Conservation (phyloP, 2,329 filamentous ascomycete species). For the Aspergillus costaricaensis region DNA sequence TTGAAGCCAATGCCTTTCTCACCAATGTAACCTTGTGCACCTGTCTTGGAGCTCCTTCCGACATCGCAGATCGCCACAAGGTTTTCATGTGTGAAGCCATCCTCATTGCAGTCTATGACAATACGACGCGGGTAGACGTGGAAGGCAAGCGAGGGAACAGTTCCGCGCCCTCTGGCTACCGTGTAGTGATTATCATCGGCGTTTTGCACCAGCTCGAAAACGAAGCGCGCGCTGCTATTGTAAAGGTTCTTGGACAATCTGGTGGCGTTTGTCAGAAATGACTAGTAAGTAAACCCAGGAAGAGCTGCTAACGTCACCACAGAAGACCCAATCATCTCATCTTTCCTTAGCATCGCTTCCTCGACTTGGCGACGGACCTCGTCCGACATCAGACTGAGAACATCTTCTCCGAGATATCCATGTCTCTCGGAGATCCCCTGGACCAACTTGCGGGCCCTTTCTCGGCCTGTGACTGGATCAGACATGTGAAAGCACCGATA, state of each 20-base stretch:
- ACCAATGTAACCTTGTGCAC: constrained; percentile 31
- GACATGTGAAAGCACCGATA: neutral
- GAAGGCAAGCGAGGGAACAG: constrained; percentile 27
- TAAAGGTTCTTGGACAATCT: constrained; percentile 25
- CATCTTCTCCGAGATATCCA: constrained; percentile 11
- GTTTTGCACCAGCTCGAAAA: constrained; percentile 45
- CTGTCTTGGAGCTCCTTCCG: constrained; percentile 39
- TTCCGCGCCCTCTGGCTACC: constrained; percentile 4
- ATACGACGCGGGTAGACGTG: constrained; percentile 31
- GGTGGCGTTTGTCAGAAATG: neutral
- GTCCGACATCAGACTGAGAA: neutral
- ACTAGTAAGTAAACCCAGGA: too few species aligned
- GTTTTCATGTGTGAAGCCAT: constrained; percentile 44
- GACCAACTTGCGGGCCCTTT: constrained; percentile 11
- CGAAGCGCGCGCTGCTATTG: constrained; percentile 26
- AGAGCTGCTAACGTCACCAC: constrained; percentile 10
- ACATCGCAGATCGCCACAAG: constrained; percentile 42
- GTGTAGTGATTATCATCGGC: constrained; percentile 45
- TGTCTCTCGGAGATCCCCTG: constrained; percentile 7
- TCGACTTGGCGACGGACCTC: constrained; percentile 10
- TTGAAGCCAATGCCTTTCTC: constrained; percentile 43
- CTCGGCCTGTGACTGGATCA: neutral
- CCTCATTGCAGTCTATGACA: constrained; percentile 47
- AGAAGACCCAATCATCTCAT: constrained; percentile 15
- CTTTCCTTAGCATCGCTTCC: constrained; percentile 14